Percentiles rank a stretch among this genome's conserved stretches.
Evolutionary conservation across 73 alveolate genomes (phyloP).

Genomic region (Blepharisma stoltei): DNA sequence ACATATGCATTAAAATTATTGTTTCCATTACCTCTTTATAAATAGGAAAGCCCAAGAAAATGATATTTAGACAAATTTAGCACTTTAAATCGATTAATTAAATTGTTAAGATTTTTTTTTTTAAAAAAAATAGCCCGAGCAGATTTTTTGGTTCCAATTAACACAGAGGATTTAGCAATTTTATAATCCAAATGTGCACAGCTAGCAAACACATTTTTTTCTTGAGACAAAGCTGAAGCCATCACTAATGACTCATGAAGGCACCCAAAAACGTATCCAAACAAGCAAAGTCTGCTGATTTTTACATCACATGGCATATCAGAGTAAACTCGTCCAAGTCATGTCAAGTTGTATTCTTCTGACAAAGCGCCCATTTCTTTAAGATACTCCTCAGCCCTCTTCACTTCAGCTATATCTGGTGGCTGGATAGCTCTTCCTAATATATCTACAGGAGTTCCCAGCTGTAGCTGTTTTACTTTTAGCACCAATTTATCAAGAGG

Average conservation of each 20-base stretch:
- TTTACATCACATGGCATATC: constrained; percentile 86
- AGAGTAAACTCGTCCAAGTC: constrained; percentile 83
- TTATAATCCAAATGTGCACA: constrained; percentile 31
- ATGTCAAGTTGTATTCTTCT: constrained; percentile 57
- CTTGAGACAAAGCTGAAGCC: constrained; percentile 75
- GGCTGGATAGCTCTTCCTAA: constrained; percentile 82
- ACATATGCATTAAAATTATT: too few species aligned
- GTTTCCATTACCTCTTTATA: too few species aligned
- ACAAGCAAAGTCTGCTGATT: constrained; percentile 72
- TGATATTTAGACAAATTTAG: neutral
- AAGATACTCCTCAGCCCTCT: constrained; percentile 68
- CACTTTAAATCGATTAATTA: neutral
- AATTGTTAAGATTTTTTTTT: too few species aligned
- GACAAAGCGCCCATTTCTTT: constrained; percentile 84
- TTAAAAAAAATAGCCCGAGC: neutral
- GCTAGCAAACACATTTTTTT: constrained; percentile 52
- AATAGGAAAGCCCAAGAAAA: neutral
- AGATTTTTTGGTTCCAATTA: neutral
- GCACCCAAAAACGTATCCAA: constrained; percentile 77
- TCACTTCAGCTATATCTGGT: constrained; percentile 75
- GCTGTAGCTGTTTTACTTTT: constrained; percentile 77
- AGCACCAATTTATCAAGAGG: constrained; percentile 95
- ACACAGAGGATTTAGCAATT: neutral
- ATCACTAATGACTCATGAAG: constrained; percentile 73
- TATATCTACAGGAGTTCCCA: constrained; percentile 75